Evolutionary conservation across 2,329 filamentous ascomycete genomes (phyloP).

Genomic region (Davidsoniella australis): DNA sequence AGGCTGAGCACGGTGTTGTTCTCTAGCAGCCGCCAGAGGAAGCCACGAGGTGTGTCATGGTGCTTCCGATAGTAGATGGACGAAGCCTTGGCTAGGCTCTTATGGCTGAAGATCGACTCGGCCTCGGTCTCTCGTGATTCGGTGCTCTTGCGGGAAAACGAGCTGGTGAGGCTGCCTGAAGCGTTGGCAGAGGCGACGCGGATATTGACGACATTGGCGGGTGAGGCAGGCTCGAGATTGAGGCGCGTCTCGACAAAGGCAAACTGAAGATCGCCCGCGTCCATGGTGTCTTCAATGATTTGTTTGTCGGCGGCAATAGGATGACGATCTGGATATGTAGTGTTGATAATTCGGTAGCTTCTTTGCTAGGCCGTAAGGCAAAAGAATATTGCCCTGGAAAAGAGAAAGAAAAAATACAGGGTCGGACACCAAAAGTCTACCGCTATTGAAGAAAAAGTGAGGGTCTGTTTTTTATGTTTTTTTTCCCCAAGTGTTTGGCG

Average conservation of each 20-base stretch:
- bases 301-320: neutral
- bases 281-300: conserved; percentile 46
- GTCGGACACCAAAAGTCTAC: neutral
- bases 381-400: neutral
- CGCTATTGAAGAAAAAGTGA: neutral
- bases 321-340: neutral
- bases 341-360: too few relatives aligned
- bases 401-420: neutral
- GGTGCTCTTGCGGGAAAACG: conserved; percentile 14
- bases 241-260: conserved; percentile 78
- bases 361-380: neutral
- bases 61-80: conserved; percentile 72
- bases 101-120: conserved; percentile 54
- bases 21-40: conserved; percentile 81
- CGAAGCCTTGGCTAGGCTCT: conserved; percentile 58
- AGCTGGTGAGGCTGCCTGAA: conserved; percentile 21
- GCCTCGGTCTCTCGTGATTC: conserved; percentile 34
- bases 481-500: neutral
- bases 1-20: conserved; percentile 67
- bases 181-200: conserved; percentile 39
- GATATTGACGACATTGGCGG: conserved; percentile 53
- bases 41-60: conserved; percentile 61
- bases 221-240: conserved; percentile 58
- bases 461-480: neutral
- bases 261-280: conserved; percentile 41